phyloP scores from a whole-genome alignment of 2,329 filamentous ascomycete species.

The Aspergillus melleus region DNA sequence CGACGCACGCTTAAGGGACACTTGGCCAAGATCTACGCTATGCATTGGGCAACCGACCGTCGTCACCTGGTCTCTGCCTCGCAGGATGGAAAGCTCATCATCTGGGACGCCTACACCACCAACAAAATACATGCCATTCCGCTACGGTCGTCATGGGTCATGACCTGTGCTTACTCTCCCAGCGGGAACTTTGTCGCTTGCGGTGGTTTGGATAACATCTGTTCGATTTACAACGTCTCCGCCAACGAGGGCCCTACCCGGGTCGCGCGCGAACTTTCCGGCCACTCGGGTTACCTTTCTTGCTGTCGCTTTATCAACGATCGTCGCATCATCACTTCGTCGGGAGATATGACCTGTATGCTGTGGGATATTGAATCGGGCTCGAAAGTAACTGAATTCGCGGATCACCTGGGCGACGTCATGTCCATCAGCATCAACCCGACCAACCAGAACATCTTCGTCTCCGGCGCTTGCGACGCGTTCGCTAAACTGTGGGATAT shows the following conservation, averaged over 20 bases:
- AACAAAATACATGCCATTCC: conserved; percentile 99
- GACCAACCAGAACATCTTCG: conserved; percentile 98
- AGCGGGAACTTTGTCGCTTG: conserved; percentile 98
- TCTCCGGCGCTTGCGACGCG: conserved; percentile 97
- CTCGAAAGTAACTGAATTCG: conserved; percentile 95
- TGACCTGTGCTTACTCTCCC: conserved; percentile 98
- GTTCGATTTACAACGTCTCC: conserved; percentile 98
- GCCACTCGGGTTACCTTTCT: conserved; percentile 94
- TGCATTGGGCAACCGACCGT: conserved; percentile 99
- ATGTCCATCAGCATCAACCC: conserved; percentile 99
- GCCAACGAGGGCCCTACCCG: conserved; percentile 95
- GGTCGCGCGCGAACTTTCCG: conserved; percentile 91
- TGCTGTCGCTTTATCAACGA: conserved; percentile 99
- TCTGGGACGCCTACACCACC: conserved; percentile 99
- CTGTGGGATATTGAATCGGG: conserved; percentile 99
- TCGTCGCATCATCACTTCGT: conserved; percentile 94
- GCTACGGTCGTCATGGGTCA: conserved; percentile 96
- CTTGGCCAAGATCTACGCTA: conserved; percentile 98
- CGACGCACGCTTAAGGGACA: conserved; percentile 97
- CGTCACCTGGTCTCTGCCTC: conserved; percentile 96
- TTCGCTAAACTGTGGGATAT: conserved; percentile 99
- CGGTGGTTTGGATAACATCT: conserved; percentile 98
- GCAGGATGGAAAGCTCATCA: conserved; percentile 98
- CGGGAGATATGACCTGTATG: conserved; percentile 99
- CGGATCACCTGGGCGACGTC: conserved; percentile 95